Base-by-base conservation (phyloP, 2,329 filamentous ascomycete genomes). In the Ceratocystis huliohia region DNA sequence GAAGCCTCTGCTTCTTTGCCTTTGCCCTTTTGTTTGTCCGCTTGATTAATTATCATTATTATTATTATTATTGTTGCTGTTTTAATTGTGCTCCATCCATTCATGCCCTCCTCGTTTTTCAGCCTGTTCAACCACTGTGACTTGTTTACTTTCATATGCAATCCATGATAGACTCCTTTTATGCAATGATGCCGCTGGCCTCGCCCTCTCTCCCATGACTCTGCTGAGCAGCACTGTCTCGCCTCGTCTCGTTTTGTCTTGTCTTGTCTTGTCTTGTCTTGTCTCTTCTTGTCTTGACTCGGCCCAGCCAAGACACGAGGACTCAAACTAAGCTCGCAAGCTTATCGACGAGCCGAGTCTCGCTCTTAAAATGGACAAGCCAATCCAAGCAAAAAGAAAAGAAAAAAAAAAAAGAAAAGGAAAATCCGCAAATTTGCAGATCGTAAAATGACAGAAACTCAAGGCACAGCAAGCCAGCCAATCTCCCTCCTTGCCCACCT, bases 171-270 rank as follows among this genome's bases (percentile, higher is more conserved):
- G 33, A 37, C 37, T 37, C 37, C 8, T 37, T 37, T 37, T 37
- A 37, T 37, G 37, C 37, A 37, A 37, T 37, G 37, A 37, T 37
- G 37, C 17, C 6, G 1, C 46, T 25, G 46, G 46, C n/a, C n/a
- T 50, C 45, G 15, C 15, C n/a, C 45, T 20, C n/a, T 20, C 5
- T 48, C 45, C 30, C 30, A 33, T 33, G 30, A 7, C 30, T 33
- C 30, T 33, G 30, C 1, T 33, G n/a, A 20, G 17, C 46, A n/a
- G 46, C n/a, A n/a, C n/a, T 50, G 46, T 50, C 46, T 20, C 20
- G 46, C 22, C 46, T 50, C 46, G 46, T 57, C 53, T 57, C 15
- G 22, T 57, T 28, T 30, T 57, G 53, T 57, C 53, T 57, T 57
- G 53, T 53, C 50, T 57, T 57, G 53, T 53, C 50, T 4, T 15